Evolutionary conservation across 2,329 filamentous ascomycete genomes (phyloP), one percentile per base, ranked within the genome.

Genomic region (Penicillium sp.): DNA sequence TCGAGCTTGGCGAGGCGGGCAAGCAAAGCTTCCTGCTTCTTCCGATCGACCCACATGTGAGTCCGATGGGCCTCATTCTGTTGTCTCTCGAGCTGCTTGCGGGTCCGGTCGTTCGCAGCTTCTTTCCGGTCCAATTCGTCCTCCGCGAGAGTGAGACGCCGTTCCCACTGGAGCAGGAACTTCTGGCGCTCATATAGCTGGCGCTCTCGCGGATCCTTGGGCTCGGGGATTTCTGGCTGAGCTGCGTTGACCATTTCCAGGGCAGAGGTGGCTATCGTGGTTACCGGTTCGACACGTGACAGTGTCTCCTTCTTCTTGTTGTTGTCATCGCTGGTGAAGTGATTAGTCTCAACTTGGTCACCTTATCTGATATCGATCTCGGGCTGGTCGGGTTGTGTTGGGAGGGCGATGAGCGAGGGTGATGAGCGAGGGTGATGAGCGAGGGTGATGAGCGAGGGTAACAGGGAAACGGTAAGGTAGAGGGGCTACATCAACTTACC

Each of bases 291-390:
- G 27, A 52, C 50, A 43, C 50, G 37, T 41, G 50, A 41, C 50
- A 52, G 50, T 52, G 50, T 52, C 36, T 39, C 49, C 19, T 52
- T 41, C 24, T 52, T 52, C 24, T 52, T 52, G 50, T 40, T 40
- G 19, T n/a, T 52, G n/a, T 52, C 22, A 18, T 43, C n/a, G 50
- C 50, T 52, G 37, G 31, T 49, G n/a, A 49, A 6, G 18, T 22
- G 3, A 31, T 47, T 33, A 49, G n/a, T 19, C 27, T 49, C 27
- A 35, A 7, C 27, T 22, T 27, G 13, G 31, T 35, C 31, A 49
- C n/a, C 31, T 49, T n/a, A 33, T 35, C 27, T 18, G n/a, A 35
- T 22, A 14, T 19, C 24, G 7, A 2, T 19, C 13, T 50, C n/a
- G 19, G 31, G 6, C 36, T 31, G 27, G 44, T n/a, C 3, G 13